A percentile compares a stretch with the other conserved stretches of the same genome.
Conservation (phyloP, 2,329 filamentous ascomycete species). For the Plenodomus biglobosus region DNA sequence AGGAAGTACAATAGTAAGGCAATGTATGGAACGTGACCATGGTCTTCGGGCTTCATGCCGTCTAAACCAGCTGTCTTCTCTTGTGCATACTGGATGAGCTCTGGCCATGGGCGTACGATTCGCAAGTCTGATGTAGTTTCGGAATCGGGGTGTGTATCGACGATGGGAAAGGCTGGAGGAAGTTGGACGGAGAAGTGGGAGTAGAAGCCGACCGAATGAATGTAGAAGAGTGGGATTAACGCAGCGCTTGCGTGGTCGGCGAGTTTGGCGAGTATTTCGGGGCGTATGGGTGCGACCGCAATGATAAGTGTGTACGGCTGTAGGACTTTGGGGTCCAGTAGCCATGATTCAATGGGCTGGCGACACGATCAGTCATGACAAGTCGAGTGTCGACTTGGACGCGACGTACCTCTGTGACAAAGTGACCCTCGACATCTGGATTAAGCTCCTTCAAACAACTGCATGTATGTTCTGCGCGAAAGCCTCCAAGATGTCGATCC, state of each 20-base stretch:
- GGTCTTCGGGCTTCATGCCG: constrained; percentile 71
- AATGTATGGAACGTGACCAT: constrained; percentile 89
- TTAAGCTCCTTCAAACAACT: constrained; percentile 84
- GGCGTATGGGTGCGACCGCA: constrained; percentile 60
- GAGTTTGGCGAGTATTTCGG: constrained; percentile 54
- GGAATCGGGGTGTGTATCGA: constrained; percentile 92
- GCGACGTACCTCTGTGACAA: constrained; percentile 56
- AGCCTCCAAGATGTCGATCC: constrained; percentile 71
- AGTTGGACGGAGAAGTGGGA: constrained; percentile 81
- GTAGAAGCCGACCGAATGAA: constrained; percentile 91
- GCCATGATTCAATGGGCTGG: constrained; percentile 50
- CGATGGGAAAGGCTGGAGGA: constrained; percentile 80
- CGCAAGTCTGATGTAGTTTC: constrained; percentile 83
- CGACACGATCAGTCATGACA: constrained; percentile 14
- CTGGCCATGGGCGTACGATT: constrained; percentile 81
- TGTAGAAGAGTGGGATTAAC: constrained; percentile 73
- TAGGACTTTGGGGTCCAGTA: constrained; percentile 45
- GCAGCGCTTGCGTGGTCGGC: constrained; percentile 55
- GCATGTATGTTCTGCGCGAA: constrained; percentile 75
- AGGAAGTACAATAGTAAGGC: constrained; percentile 81
- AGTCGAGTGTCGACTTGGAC: background rate
- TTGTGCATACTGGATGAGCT: constrained; percentile 67
- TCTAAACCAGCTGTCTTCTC: constrained; percentile 71
- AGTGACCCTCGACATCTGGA: constrained; percentile 82
- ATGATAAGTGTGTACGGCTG: constrained; percentile 62